These are phyloP conservation scores for Cutaneotrichosporon cavernicola DNA, from an alignment of 1,284 basidiomycete species.

Conservation along the genomic window DNA sequence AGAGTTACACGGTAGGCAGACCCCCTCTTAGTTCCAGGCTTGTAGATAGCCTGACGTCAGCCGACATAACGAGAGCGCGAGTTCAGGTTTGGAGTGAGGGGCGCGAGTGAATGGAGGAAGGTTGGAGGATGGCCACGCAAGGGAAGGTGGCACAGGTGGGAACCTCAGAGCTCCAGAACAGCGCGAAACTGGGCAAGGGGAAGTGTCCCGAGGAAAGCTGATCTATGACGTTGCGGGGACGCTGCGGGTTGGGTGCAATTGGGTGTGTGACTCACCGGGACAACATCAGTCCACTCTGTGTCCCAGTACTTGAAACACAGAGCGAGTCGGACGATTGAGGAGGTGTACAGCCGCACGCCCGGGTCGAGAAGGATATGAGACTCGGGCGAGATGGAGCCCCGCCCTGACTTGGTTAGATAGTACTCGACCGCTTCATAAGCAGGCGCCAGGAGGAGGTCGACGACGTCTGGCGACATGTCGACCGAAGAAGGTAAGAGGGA, in stretches of 20 bases:
- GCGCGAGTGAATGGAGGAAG: neutral
- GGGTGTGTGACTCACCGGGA: neutral
- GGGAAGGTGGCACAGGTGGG: no score
- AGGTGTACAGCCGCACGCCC: neutral
- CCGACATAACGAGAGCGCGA: neutral
- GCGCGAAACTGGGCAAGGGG: no score
- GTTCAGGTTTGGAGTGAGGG: neutral
- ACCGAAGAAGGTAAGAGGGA: neutral
- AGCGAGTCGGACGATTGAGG: neutral
- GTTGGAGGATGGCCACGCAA: no score
- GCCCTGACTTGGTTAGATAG: neutral
- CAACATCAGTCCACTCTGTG: neutral
- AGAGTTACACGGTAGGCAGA: neutral
- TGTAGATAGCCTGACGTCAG: neutral
- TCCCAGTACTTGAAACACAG: constrained; percentile 8
- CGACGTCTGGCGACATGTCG: neutral
- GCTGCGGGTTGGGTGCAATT: no score
- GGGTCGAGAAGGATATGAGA: neutral
- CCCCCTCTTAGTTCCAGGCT: neutral
- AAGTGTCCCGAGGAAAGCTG: no score
- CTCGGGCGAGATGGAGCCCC: neutral
- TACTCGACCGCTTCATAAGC: neutral
- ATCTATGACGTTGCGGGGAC: no score
- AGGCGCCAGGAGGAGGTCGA: neutral
- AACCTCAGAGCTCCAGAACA: neutral